phyloP scores from a whole-genome alignment of 495 filamentous ascomycete genomes.

The Xylaria flabelliformis region DNA sequence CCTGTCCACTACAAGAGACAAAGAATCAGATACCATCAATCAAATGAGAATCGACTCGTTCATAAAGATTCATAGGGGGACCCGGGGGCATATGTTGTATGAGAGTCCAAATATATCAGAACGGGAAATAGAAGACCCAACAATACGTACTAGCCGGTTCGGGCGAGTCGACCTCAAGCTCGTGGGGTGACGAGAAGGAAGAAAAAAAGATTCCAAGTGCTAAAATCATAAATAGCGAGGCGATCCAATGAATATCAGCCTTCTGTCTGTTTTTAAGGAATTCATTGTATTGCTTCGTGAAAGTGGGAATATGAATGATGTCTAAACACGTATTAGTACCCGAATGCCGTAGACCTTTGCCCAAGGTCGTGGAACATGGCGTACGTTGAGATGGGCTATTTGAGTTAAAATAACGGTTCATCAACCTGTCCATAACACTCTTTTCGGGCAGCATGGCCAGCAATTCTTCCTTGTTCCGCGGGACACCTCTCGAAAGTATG shows the following conservation, averaged over 20 bases:
- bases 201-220: constrained; percentile 49
- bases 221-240: constrained; percentile 51
- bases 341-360: background rate
- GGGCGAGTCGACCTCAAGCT: constrained; percentile 43
- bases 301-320: constrained; percentile 53
- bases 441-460: constrained; percentile 49
- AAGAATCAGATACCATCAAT: background rate
- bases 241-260: constrained; percentile 52
- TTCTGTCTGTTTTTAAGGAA: constrained; percentile 53
- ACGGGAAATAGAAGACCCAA: background rate
- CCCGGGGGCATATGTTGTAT: no score
- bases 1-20: constrained; percentile 36
- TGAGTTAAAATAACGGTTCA: constrained; percentile 58
- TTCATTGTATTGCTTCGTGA: constrained; percentile 53
- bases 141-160: constrained; percentile 31
- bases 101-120: no score
- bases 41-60: background rate
- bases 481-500: constrained; percentile 36
- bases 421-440: constrained; percentile 47
- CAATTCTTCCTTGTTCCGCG: constrained; percentile 45
- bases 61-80: no score
- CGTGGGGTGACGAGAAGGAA: constrained; percentile 46
- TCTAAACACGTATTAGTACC: constrained; percentile 37
- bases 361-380: constrained; percentile 18
- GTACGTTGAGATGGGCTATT: constrained; percentile 52